phyloP scores from a whole-genome alignment of 805 yeast species.

The Myxozyma neotropica region DNA sequence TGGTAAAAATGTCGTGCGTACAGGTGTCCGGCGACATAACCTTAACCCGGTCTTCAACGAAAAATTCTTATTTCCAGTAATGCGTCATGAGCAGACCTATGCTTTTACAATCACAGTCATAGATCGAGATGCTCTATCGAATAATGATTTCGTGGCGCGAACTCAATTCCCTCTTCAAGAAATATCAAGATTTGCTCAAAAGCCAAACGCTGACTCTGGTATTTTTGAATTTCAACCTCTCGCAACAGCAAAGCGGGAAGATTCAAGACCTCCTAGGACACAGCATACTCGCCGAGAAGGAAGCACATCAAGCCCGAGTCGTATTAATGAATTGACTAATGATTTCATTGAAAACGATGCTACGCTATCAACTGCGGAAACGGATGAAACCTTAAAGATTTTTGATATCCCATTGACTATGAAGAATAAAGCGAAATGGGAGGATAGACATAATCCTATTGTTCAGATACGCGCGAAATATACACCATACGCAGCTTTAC shows the following conservation, averaged over 20 bases:
- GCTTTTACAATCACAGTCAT: conserved; percentile 70
- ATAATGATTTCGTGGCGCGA: conserved; percentile 78
- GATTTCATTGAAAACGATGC: not conserved
- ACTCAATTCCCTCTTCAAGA: conserved; percentile 60
- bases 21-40: conserved; percentile 81
- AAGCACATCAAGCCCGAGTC: not conserved
- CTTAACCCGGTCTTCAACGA: conserved; percentile 82
- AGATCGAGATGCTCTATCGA: conserved; percentile 82
- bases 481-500: conserved; percentile 63
- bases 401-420: conserved; percentile 47
- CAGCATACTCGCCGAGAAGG: not conserved
- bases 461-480: conserved; percentile 65
- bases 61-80: conserved; percentile 74
- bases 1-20: conserved; percentile 83
- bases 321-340: not conserved
- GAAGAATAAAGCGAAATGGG: conserved; percentile 37
- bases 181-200: conserved; percentile 44
- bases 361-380: not conserved
- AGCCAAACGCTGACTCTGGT: conserved; percentile 43
- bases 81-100: conserved; percentile 64
- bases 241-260: not conserved
- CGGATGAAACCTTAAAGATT: conserved; percentile 4
- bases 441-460: conserved; percentile 52
- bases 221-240: conserved; percentile 27
- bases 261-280: not conserved